These are phyloP conservation scores for Lyophyllum atratum DNA, from an alignment of 768 basidiomycete species.

Conservation along the genomic window DNA sequence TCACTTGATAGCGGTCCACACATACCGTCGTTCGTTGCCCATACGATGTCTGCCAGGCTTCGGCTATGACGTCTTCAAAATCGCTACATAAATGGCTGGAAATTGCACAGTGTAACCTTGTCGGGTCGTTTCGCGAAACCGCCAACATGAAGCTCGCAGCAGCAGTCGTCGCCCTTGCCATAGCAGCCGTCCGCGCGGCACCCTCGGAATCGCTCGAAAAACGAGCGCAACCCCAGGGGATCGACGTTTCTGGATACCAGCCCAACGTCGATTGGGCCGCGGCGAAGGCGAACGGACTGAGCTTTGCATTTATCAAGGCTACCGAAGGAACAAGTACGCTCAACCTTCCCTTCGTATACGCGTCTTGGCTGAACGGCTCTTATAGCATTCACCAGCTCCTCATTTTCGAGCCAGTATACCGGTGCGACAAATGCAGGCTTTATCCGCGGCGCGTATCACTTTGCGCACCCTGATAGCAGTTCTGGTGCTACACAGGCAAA, in stretches of 20 bases:
- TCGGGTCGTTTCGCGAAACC: not conserved
- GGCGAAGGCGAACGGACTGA: conserved; percentile 1
- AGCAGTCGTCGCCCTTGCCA: not conserved
- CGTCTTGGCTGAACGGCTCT: too few species aligned
- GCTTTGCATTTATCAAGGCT: conserved; percentile 8
- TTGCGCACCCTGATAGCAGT: conserved; percentile 50
- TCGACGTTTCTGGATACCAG: conserved; percentile 10
- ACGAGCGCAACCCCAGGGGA: conserved; percentile 5
- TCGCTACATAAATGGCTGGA: not conserved
- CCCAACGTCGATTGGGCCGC: conserved; percentile 11
- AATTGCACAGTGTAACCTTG: not conserved
- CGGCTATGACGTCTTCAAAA: not conserved
- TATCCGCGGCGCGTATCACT: conserved; percentile 45
- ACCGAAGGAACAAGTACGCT: conserved; percentile 11
- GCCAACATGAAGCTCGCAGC: not conserved
- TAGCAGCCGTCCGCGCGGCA: not conserved
- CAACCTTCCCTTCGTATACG: not conserved
- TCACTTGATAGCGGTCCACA: not conserved
- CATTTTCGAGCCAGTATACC: conserved; percentile 48
- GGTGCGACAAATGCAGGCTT: conserved; percentile 55
- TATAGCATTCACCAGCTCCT: conserved; percentile 37
- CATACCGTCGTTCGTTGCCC: not conserved
- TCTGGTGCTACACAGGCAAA: not conserved
- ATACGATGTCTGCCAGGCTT: not conserved
- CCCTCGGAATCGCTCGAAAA: not conserved